Base-by-base conservation (phyloP, 768 basidiomycete genomes). In the Pleurotus ostreatus region DNA sequence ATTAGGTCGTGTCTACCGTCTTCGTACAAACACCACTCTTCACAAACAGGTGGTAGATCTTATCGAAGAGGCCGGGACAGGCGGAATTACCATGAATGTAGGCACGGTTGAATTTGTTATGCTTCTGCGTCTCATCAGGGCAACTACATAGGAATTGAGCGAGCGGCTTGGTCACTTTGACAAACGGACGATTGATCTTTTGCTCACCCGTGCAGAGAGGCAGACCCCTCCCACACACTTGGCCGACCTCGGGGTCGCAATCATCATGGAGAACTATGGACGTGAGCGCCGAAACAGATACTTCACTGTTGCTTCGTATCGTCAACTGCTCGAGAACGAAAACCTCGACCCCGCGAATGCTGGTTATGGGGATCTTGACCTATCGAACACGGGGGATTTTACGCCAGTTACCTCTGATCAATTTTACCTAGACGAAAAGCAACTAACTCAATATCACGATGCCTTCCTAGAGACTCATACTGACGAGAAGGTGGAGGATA, bases 221-320 rank as follows among this genome's bases (percentile, higher is more conserved):
- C 75, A 66, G 57, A 75, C 74, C 8, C 83, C 85, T 12, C 92
- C 92, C 3, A 58, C 80, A 4, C 91, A 93, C 67, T 79, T 94
- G 12, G 74, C 75, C 51, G 89, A 94, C 66, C 74, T 90, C 40
- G 79, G 83, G 23, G 80, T 92, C 49, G 79, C 80, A 18, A 81
- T 84, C 38, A 68, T 91, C 25, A 86, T 88, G 79, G 95, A 97
- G 70, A 91, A 84, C 0, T 77, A 79, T 59, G 92, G 92, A 4
- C 84, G 93, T 37, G 92, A 98, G 71, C 86, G 93, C 25, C 87
- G 92, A 20, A 84, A 92, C 66, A 80, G 92, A 59, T 92, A 92
- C 65, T 94, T 84, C 72, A 90, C 91, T 0, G 67, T 88, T 44
- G 77, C 80, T 1, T 82, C 85, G 26, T 96, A 90, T 69, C 79